Conservation (phyloP, 2,329 filamentous ascomycete species). For the Neoscytalidium dimidiatum region DNA sequence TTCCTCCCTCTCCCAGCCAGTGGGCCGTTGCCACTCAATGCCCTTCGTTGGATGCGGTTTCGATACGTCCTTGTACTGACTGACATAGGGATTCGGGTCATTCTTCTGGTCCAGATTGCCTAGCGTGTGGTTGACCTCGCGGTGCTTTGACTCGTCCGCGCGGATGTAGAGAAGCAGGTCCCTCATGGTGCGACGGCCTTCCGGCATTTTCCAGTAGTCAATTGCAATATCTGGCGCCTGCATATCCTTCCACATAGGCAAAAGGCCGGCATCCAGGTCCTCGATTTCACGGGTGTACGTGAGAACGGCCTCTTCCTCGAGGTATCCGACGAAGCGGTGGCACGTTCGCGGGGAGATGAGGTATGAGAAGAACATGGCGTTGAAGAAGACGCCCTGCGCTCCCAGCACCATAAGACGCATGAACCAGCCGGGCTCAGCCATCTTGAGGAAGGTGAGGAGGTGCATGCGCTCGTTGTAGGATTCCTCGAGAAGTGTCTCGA, state of each 20-base stretch:
- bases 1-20: constrained; percentile 82
- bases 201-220: constrained; percentile 92
- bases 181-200: constrained; percentile 77
- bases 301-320: constrained; percentile 95
- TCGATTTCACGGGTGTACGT: constrained; percentile 89
- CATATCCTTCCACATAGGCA: constrained; percentile 80
- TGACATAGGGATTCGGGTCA: constrained; percentile 92
- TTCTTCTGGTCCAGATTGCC: constrained; percentile 81
- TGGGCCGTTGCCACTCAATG: constrained; percentile 63
- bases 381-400: constrained; percentile 96
- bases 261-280: constrained; percentile 80
- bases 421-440: constrained; percentile 82
- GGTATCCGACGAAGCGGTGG: constrained; percentile 94
- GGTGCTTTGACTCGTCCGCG: constrained; percentile 56
- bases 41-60: constrained; percentile 71
- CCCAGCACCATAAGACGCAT: constrained; percentile 91
- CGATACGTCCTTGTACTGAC: constrained; percentile 71
- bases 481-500: constrained; percentile 87
- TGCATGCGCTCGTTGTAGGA: constrained; percentile 95
- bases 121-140: constrained; percentile 95
- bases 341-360: constrained; percentile 83
- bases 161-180: constrained; percentile 87
- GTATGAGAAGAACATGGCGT: constrained; percentile 86
- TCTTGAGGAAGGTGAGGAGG: constrained; percentile 87
- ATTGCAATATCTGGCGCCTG: constrained; percentile 85